These are phyloP conservation scores for Glycine latifolia DNA, from an alignment of 306 rosid genomes.

Conservation along the genomic window DNA sequence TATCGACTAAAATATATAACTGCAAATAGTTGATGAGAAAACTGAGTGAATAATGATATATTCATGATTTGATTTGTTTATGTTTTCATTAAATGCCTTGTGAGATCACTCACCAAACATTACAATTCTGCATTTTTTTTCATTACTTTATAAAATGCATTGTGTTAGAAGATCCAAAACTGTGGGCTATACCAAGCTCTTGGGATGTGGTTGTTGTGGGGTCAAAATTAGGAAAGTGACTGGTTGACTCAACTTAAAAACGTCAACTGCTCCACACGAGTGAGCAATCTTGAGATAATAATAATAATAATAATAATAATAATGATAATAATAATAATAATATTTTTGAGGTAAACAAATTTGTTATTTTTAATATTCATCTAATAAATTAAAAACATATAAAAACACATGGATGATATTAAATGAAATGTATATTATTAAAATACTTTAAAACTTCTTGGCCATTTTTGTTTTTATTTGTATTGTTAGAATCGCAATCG, in stretches of 20 bases:
- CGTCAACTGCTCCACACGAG: background rate
- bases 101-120: background rate
- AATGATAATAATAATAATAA: too few relatives aligned
- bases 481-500: background rate
- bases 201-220: background rate
- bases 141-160: too few relatives aligned
- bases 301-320: too few relatives aligned
- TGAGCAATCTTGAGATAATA: background rate
- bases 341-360: too few relatives aligned
- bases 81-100: background rate
- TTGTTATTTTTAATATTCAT: too few relatives aligned
- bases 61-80: background rate
- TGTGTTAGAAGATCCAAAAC: background rate
- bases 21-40: too few relatives aligned
- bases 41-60: background rate
- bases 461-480: background rate
- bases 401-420: background rate
- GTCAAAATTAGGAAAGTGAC: background rate
- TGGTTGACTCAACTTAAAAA: background rate
- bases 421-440: background rate
- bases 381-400: too few relatives aligned
- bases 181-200: background rate
- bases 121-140: background rate
- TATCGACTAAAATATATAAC: too few relatives aligned
- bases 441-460: background rate